These are phyloP conservation scores for Erodium maritimum DNA, from an alignment of 345 rosid species.

Conservation along the genomic window DNA sequence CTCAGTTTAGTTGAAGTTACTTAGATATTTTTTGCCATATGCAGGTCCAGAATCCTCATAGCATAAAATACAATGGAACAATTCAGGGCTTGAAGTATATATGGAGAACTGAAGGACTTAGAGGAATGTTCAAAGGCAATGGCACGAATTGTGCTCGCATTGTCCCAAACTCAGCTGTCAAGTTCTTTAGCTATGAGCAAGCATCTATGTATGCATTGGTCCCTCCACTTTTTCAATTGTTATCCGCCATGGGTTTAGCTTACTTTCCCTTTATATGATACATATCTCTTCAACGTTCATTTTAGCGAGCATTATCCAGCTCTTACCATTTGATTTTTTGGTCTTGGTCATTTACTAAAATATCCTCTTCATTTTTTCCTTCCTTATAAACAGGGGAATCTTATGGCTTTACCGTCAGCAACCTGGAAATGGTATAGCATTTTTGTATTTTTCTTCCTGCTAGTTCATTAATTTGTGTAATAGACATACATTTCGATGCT, in stretches of 20 bases:
- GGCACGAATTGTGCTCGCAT: slow-evolving; percentile 78
- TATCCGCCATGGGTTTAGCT: background rate
- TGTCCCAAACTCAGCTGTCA: slow-evolving; percentile 85
- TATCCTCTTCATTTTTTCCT: background rate
- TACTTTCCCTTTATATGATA: too few species aligned
- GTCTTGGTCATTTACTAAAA: background rate
- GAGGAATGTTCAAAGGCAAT: slow-evolving; percentile 76
- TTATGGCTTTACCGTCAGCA: slow-evolving; percentile 43
- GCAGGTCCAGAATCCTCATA: slow-evolving; percentile 89
- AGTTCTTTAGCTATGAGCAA: slow-evolving; percentile 90
- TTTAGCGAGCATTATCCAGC: background rate
- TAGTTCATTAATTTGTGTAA: background rate
- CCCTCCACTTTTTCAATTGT: slow-evolving; percentile 9
- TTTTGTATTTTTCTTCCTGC: background rate
- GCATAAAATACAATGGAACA: slow-evolving; percentile 71
- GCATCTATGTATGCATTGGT: slow-evolving; percentile 54
- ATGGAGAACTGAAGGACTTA: slow-evolving; percentile 76
- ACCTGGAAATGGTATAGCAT: slow-evolving; percentile 48
- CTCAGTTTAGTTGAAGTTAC: slow-evolving; percentile 5
- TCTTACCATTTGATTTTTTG: too few species aligned
- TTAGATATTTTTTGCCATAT: slow-evolving; percentile 14
- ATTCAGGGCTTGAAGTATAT: slow-evolving; percentile 81
- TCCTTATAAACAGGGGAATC: slow-evolving; percentile 34
- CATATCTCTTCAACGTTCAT: too few species aligned
- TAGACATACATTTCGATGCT: background rate